Evolutionary conservation across 2,329 filamentous ascomycete genomes (phyloP).

Genomic region (Apiospora marii): DNA sequence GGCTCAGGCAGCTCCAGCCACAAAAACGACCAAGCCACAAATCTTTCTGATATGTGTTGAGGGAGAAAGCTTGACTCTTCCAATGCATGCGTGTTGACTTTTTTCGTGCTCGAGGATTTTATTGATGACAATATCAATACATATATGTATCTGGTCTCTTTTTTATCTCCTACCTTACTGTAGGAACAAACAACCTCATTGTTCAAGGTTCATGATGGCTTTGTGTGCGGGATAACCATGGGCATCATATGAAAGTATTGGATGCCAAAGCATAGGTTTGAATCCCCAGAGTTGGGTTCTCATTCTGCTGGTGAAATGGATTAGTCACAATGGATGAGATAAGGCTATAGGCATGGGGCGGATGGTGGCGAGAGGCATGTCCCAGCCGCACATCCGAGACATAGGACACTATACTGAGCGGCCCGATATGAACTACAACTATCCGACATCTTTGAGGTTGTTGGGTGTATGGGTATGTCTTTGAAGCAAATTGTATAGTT

Average conservation of each 20-base stretch:
- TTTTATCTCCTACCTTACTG: background rate
- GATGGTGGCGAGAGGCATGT: too few relatives aligned
- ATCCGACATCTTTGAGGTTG: too few relatives aligned
- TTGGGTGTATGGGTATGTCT: too few relatives aligned
- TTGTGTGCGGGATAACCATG: background rate
- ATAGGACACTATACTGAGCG: too few relatives aligned
- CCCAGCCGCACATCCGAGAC: too few relatives aligned
- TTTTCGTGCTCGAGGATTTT: background rate
- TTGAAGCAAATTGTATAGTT: too few relatives aligned
- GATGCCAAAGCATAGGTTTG: background rate
- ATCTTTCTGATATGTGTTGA: too few relatives aligned
- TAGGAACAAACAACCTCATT: background rate
- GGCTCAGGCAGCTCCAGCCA: conserved; percentile 1
- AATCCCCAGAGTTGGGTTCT: background rate
- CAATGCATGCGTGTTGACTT: background rate
- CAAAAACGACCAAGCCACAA: background rate
- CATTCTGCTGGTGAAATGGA: background rate
- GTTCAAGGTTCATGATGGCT: background rate
- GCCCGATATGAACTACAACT: too few relatives aligned
- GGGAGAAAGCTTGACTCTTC: too few relatives aligned
- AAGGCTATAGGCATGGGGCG: background rate
- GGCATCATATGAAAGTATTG: background rate
- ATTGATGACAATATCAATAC: background rate
- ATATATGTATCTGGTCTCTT: background rate
- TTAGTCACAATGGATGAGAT: background rate